Base-by-base conservation (phyloP, 768 basidiomycete species). In the Astraeus odoratus region DNA sequence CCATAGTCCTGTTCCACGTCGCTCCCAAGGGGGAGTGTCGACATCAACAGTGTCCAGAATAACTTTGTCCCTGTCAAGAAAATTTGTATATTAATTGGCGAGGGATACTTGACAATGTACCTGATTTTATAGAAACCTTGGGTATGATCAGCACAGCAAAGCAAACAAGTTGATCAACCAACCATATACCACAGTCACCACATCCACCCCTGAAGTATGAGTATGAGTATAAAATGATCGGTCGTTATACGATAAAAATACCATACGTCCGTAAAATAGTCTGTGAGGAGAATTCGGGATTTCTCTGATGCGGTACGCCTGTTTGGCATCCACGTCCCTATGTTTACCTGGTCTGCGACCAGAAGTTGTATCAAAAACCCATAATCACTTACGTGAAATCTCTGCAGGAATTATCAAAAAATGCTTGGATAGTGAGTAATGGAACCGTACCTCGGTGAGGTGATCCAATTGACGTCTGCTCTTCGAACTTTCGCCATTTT, bases 401-500 rank as follows among this genome's bases (percentile, higher is more conserved):
- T 55, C 86, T 84, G 52, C 7, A 39, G 43, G 18, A 29, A 30
- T 20, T 34, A 36, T 24, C 44, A 38, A 43, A 13, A 5, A 15
- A 42, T 10, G 9, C 23, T 6, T 12, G 8, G 26, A 27, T 18
- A 2, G n/a, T 23, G 13, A 16, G 24, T 23, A 10, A 7, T 35
- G 13, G 16, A 19, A 24, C 51, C 64, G 40, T 46, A 79, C 83
- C 81, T 74, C 20, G 81, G 83, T 25, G 73, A 75, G 9, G 92
- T 95, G 42, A 79, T 77, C 80, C 87, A 94, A 50, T 85, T 87
- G 49, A 93, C 83, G 49, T 90, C 83, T n/a, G 81, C 75, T 41
- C 77, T 73, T 5, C 81, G 57, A 15, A 90, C 74, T 58, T 74
- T 81, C 1, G 86, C 91, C 42, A 80, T 67, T 57, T 77, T 83